phyloP scores from a whole-genome alignment of 2,329 filamentous ascomycete genomes.

The Xylogone sp. region DNA sequence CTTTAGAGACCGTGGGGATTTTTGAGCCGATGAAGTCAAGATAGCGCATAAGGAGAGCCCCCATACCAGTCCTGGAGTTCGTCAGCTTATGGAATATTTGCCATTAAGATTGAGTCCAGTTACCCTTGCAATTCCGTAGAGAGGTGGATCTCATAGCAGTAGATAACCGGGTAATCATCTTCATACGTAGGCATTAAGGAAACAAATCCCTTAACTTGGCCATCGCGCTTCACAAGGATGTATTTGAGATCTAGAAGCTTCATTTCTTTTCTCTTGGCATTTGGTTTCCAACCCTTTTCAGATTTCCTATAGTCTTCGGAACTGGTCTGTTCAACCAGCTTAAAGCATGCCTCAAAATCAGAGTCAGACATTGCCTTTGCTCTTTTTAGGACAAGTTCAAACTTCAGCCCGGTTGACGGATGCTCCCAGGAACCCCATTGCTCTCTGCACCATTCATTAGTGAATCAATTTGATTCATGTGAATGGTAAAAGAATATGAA shows the following conservation, averaged over 20 bases:
- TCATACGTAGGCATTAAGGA: slow-evolving; percentile 73
- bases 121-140: slow-evolving; percentile 50
- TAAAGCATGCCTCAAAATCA: slow-evolving; percentile 51
- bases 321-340: slow-evolving; percentile 60
- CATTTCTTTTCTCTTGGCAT: slow-evolving; percentile 65
- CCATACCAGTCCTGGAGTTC: slow-evolving; percentile 55
- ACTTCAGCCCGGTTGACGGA: slow-evolving; percentile 37
- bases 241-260: slow-evolving; percentile 63
- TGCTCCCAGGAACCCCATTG: slow-evolving; percentile 43
- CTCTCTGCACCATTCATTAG: slow-evolving; percentile 2
- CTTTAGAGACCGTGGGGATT: slow-evolving; percentile 54
- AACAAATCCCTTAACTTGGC: slow-evolving; percentile 48
- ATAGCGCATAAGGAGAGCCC: slow-evolving; percentile 53
- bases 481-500: background rate
- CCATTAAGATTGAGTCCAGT: slow-evolving; percentile 15
- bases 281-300: slow-evolving; percentile 58
- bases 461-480: background rate
- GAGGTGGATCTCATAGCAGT: slow-evolving; percentile 78
- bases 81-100: slow-evolving; percentile 2
- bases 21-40: slow-evolving; percentile 49
- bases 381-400: slow-evolving; percentile 40
- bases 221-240: slow-evolving; percentile 50
- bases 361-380: slow-evolving; percentile 34
- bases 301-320: slow-evolving; percentile 60
- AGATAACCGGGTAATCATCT: slow-evolving; percentile 61